Conservation (phyloP, 1,139 yeast genomes). For the Geotrichum aggregatum region DNA sequence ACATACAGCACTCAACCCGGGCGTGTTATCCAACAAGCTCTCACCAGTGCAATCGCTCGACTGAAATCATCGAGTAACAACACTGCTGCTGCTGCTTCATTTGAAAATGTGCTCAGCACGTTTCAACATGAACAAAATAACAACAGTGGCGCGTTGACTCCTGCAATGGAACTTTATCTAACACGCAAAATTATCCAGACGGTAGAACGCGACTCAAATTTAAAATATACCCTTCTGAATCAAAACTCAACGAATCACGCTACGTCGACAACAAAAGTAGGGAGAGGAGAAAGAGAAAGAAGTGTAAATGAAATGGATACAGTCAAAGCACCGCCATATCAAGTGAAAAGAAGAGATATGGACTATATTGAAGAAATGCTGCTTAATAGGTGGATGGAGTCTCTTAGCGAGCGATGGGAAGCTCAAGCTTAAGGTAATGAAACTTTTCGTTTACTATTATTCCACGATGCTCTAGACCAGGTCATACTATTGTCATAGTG, state of each 20-base stretch:
- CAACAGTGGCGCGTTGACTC: constrained; percentile 23
- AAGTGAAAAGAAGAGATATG: constrained; percentile 38
- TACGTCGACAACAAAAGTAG: no score
- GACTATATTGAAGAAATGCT: constrained; percentile 48
- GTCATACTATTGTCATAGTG: no score
- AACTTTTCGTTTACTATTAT: no score
- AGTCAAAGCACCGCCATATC: background rate
- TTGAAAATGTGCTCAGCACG: constrained; percentile 17
- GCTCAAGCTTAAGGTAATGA: no score
- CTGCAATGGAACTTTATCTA: constrained; percentile 28
- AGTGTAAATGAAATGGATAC: no score
- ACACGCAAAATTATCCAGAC: constrained; percentile 26
- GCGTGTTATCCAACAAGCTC: constrained; percentile 19
- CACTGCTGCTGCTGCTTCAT: constrained; percentile 16
- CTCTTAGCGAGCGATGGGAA: background rate
- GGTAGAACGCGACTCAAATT: constrained; percentile 21
- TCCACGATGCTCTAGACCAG: no score
- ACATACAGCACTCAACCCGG: constrained; percentile 14
- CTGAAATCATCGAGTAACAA: constrained; percentile 21
- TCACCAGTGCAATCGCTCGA: constrained; percentile 25
- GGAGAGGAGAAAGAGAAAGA: no score
- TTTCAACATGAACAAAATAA: constrained; percentile 19
- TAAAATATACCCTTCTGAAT: constrained; percentile 11
- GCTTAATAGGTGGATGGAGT: constrained; percentile 46
- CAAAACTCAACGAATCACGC: no score